Conservation (phyloP, 192 early-diverging fungal genomes). For the Umbelopsis ramanniana region DNA sequence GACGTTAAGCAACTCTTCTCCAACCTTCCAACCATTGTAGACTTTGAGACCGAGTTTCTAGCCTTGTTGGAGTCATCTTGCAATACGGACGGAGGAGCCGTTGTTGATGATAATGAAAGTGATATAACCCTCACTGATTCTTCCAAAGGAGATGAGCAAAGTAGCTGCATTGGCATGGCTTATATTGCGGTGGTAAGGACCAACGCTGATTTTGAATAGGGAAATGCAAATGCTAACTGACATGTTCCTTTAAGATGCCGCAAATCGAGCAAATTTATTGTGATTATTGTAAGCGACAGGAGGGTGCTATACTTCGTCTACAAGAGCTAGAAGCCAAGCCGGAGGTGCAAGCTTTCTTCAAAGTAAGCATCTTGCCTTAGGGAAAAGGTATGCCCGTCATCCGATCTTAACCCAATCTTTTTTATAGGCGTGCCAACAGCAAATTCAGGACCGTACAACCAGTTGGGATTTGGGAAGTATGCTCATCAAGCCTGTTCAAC, state of each 20-base stretch:
- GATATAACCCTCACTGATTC: not conserved
- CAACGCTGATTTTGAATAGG: not conserved
- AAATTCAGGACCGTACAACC: constrained; percentile 72
- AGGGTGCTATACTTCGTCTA: constrained; percentile 64
- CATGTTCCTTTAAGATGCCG: constrained; percentile 15
- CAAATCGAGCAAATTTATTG: constrained; percentile 64
- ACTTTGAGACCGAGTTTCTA: constrained; percentile 66
- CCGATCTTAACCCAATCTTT: constrained; percentile 38
- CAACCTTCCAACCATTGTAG: constrained; percentile 78
- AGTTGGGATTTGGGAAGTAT: constrained; percentile 93
- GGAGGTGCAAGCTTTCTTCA: constrained; percentile 49
- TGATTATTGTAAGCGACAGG: constrained; percentile 80
- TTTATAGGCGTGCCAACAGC: constrained; percentile 60
- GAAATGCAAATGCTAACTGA: too few relatives aligned
- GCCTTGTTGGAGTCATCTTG: constrained; percentile 66
- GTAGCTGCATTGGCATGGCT: constrained; percentile 51
- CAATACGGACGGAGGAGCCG: constrained; percentile 31
- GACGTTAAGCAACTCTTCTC: constrained; percentile 79
- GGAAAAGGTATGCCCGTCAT: constrained; percentile 8
- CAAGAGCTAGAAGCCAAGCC: constrained; percentile 58
- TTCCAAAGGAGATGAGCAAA: constrained; percentile 25
- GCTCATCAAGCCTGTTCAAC: constrained; percentile 96
- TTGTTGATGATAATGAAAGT: constrained; percentile 28
- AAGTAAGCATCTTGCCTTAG: constrained; percentile 42
- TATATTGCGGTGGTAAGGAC: constrained; percentile 56